Conservation (phyloP, 495 filamentous ascomycete genomes). For the Poronia punctata region DNA sequence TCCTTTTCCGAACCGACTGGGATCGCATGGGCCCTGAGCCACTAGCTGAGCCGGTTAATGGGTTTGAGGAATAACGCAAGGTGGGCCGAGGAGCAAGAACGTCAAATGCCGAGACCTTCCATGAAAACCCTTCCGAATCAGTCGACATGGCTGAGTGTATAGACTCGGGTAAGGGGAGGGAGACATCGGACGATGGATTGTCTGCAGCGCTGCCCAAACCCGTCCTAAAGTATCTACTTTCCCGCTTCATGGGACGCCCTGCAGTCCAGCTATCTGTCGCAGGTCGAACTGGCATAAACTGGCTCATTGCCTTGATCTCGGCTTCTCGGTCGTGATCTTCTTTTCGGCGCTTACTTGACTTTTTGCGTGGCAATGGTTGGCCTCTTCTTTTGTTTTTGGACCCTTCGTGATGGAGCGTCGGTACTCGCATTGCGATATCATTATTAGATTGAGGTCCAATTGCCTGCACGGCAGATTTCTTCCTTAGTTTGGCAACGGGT, state of each 20-base stretch:
- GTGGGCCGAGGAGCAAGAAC: conserved; percentile 73
- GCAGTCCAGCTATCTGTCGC: conserved; percentile 44
- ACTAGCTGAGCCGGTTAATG: conserved; percentile 35
- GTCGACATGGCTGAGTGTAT: conserved; percentile 67
- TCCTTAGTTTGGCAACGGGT: conserved; percentile 24
- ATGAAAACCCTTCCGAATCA: conserved; percentile 61
- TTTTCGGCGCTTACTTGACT: conserved; percentile 71
- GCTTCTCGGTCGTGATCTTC: conserved; percentile 70
- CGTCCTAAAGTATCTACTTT: conserved; percentile 56
- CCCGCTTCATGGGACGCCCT: conserved; percentile 49
- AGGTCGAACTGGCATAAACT: conserved; percentile 56
- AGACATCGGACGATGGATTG: conserved; percentile 63
- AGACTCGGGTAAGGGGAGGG: conserved; percentile 64
- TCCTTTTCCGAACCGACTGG: conserved; percentile 36
- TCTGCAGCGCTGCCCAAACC: conserved; percentile 48
- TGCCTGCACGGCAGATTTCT: conserved; percentile 19
- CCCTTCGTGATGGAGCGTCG: conserved; percentile 49
- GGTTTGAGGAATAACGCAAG: conserved; percentile 62
- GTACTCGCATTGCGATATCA: conserved; percentile 41
- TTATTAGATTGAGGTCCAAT: conserved; percentile 25
- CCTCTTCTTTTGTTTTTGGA: conserved; percentile 46
- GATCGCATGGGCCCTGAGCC: conserved; percentile 22
- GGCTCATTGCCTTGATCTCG: conserved; percentile 80
- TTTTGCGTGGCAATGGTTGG: conserved; percentile 54
- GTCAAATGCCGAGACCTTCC: conserved; percentile 66